Percentiles rank a stretch among this genome's conserved stretches.
Evolutionary conservation across 129 eudicot species (phyloP).

Genomic region (Scalesia atractyloides): DNA sequence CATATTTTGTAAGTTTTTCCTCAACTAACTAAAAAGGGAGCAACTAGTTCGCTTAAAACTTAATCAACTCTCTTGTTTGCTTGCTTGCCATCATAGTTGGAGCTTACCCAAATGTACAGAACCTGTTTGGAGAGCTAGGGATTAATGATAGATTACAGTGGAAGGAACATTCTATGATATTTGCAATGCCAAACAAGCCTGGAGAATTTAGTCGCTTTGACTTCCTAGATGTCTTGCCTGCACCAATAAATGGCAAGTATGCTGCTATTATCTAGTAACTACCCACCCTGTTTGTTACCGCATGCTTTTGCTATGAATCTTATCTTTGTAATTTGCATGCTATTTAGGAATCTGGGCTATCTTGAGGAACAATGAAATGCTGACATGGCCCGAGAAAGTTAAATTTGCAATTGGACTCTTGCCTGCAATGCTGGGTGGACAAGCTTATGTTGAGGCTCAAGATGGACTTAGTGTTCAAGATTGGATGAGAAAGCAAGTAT

Average conservation of each 20-base stretch:
- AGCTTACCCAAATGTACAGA: conserved; percentile 95
- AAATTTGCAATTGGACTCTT: conserved; percentile 96
- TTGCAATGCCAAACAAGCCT: conserved; percentile 96
- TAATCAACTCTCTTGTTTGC: conserved; percentile 23
- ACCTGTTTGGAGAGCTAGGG: conserved; percentile 90
- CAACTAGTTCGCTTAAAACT: neutral
- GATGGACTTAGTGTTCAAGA: conserved; percentile 92
- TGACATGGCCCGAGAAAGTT: conserved; percentile 97
- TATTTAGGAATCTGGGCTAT: conserved; percentile 90
- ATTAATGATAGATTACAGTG: conserved; percentile 93
- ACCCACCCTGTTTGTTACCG: neutral
- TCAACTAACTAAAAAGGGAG: neutral
- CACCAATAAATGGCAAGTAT: conserved; percentile 86
- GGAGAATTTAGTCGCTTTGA: conserved; percentile 96
- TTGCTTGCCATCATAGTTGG: conserved; percentile 69
- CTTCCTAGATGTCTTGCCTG: conserved; percentile 87
- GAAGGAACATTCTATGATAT: conserved; percentile 99
- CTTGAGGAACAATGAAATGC: conserved; percentile 96
- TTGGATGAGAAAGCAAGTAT: conserved; percentile 97
- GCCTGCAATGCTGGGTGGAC: conserved; percentile 98
- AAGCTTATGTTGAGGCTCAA: conserved; percentile 95
- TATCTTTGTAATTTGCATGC: conserved; percentile 2
- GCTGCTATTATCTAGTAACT: neutral
- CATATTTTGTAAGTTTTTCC: conserved; percentile 79
- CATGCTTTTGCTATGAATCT: neutral